Base-by-base conservation (phyloP, 129 eudicot species). In the Chrysanthemum makinoi region DNA sequence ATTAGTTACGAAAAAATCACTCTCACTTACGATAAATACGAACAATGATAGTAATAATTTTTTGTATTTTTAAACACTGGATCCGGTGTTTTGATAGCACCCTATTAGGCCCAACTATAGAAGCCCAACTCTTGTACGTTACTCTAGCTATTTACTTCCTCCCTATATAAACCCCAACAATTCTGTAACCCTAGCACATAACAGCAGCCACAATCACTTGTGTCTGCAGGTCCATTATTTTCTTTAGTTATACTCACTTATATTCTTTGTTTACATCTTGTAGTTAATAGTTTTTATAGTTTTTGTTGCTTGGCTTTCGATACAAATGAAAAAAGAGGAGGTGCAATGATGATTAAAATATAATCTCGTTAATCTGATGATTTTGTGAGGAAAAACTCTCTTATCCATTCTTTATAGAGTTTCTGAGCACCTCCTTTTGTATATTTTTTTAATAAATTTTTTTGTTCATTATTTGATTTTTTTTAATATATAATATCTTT, bases 361-460 rank as follows among this genome's bases (percentile, higher is more conserved):
- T 69, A 76, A 76, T 69, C 80, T 76, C 80, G 80, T 76, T 76
- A 76, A 76, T 76, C 75, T 76, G 80, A 76, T 53, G 75, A 68
- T 60, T 61, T 67, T 58, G 24, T 76, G 80, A 69, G 61, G 80
- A 74, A 50, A 54, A 57, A 49, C 44, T 10, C 44, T 76, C 46
- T 60, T 9, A 69, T 76, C 80, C 75, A 68, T 76, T 72, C 50
- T 26, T 72, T 12, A 30, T 59, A 58, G 39, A 68, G 35, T 19
- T 43, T 76, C 80, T 76, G 80, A 76, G 80, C 75, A 69, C 28
- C 75, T 69, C 20, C 47, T 58, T 2, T 4, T 11, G 2, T 66
- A 0, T 11, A 55, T 1, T 17, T 54, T 53, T 10, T n/a, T n/a
- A 5, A 1, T 1, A 53, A 35, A 0, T 20, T 20, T n/a, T 1